Evolutionary conservation across 2,329 filamentous ascomycete species (phyloP), one percentile per base, ranked within the genome.

Genomic region (Aureobasidium sp.): DNA sequence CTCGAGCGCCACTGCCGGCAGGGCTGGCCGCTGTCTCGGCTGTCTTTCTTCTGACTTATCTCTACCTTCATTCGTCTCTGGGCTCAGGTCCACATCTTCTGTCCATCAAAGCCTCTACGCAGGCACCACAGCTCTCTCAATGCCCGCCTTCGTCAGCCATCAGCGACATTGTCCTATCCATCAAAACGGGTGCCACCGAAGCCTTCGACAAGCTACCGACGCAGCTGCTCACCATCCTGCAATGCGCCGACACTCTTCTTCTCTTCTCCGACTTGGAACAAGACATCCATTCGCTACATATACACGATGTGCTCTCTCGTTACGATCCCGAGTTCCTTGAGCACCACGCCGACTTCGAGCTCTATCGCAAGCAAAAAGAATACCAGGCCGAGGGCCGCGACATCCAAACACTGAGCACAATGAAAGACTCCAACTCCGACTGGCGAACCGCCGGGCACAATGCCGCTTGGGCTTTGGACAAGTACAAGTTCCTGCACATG

Each of bases 181-280:
- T 86, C 64, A 80, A 81, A 65, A 86, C 84, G 0, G 84, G 83
- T 59, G 82, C 83, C 17, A 82, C 81, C 8, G 83, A 86, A 66
- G 77, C 82, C 15, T 71, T 75, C 59, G 76, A 80, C 31, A 84
- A 84, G 68, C 76, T 86, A 2, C 81, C 82, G 1, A 71, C 78
- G 2, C 82, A 85, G 66, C 77, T 84, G 63, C 70, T 76, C 56
- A 82, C 81, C 1, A 82, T 82, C 0, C 74, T 85, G 22, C 75
- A 76, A 65, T 86, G 83, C 72, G 77, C 82, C 45, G 79, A 80
- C 36, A 73, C 84, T 69, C 81, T 79, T 58, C 77, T 80, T 56
- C 79, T 86, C 67, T 84, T 83, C 72, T 85, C 83, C 64, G 84
- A 86, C 70, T 81, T 81, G 60, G 77, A 79, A 29, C 78, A 82